Evolutionary conservation across 2,329 filamentous ascomycete genomes (phyloP).

Genomic region (Microsporum ferrugineum): DNA sequence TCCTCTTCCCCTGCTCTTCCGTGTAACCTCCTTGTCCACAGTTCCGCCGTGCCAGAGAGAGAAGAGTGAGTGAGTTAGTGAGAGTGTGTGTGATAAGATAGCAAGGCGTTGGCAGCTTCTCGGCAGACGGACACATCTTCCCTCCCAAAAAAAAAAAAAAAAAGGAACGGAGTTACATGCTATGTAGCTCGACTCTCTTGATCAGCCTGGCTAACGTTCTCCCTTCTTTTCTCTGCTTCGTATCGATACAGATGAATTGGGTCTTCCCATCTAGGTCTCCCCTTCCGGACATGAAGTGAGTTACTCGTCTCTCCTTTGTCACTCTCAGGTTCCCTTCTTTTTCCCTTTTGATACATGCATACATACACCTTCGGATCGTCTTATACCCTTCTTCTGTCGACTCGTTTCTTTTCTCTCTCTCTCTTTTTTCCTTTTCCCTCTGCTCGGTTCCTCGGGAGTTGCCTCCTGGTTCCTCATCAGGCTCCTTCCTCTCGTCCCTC

Average conservation of each 20-base stretch:
- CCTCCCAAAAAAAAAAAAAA: background rate
- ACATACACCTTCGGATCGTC: background rate
- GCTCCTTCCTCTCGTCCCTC: slow-evolving; percentile 6
- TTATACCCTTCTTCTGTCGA: background rate
- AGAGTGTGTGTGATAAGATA: background rate
- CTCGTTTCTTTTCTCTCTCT: background rate
- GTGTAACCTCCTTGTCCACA: slow-evolving; percentile 2
- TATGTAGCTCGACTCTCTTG: background rate
- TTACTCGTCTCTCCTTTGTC: slow-evolving; percentile 7
- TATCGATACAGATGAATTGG: slow-evolving; percentile 18
- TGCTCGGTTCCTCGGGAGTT: slow-evolving; percentile 4
- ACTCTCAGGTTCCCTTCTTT: background rate
- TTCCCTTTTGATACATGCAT: no score
- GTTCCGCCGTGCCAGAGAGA: background rate
- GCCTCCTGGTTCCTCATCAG: slow-evolving; percentile 7
- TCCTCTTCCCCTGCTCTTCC: background rate
- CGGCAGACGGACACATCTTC: background rate
- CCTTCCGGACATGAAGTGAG: slow-evolving; percentile 18
- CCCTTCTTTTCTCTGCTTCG: slow-evolving; percentile 10
- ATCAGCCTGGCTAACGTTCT: slow-evolving; percentile 13
- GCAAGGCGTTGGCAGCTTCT: background rate
- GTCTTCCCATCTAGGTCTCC: slow-evolving; percentile 15
- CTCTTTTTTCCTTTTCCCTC: slow-evolving; percentile 6
- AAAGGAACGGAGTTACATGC: background rate
- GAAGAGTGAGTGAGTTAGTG: background rate